Conservation (phyloP, 768 basidiomycete species). For the Collybia sp. region DNA sequence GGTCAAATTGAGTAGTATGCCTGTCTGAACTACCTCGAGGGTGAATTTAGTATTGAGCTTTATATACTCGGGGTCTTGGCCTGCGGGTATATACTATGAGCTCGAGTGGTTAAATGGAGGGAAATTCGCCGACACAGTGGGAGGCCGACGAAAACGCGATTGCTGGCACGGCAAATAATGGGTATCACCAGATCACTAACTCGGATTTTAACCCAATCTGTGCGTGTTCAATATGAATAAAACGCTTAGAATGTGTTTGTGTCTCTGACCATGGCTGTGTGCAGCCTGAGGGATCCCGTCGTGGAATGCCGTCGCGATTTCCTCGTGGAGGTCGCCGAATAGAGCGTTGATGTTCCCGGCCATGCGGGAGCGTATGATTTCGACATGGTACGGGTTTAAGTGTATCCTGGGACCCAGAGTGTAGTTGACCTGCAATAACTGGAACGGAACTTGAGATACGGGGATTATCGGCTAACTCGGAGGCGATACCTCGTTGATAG, state of each 20-base stretch:
- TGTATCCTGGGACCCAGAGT: not conserved
- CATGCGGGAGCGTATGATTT: not conserved
- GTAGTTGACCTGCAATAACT: not conserved
- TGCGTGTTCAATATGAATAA: not conserved
- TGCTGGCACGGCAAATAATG: conserved; percentile 35
- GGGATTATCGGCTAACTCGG: not conserved
- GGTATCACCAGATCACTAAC: conserved; percentile 18
- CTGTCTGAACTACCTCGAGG: not conserved
- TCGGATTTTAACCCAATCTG: conserved; percentile 36
- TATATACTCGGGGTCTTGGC: not conserved
- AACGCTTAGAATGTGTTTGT: not conserved
- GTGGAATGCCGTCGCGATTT: not conserved
- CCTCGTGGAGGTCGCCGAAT: not conserved
- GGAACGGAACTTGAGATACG: not conserved
- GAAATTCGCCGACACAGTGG: conserved; percentile 33
- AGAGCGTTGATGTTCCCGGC: not conserved
- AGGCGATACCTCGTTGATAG: not conserved
- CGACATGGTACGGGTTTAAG: not conserved
- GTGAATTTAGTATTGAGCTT: conserved; percentile 1
- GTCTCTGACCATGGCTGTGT: not conserved
- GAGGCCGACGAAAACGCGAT: conserved; percentile 44
- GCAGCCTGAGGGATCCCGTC: not conserved
- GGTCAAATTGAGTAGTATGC: conserved; percentile 9
- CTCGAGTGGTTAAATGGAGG: not conserved
- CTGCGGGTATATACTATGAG: not conserved